Evolutionary conservation across 352 stramenopile species (phyloP), one percentile per base, ranked within the genome.

Genomic region (Saprolegnia diclina): DNA sequence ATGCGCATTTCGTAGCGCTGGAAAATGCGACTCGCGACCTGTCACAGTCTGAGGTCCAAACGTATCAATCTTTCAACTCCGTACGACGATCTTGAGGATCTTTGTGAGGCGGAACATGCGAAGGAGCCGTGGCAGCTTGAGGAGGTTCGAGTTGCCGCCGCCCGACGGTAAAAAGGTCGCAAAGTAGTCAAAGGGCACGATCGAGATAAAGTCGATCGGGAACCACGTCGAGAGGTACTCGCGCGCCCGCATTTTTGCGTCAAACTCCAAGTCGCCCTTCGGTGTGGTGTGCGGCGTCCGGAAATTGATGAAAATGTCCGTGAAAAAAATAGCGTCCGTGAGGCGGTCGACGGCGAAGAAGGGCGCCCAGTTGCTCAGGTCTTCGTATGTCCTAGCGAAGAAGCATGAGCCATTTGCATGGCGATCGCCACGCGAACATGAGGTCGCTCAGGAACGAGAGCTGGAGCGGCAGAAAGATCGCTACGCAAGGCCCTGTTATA

Each of bases 71-170:
- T 5, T 18, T 63, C 4, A 32, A 19, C 1, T 21, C 14, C 57
- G 19, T 66, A 66, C 57, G 21, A 66, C 57, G 22, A 66, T 42
- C 50, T 66, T 66, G 57, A 66, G 57, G 18, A 66, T 66, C 21
- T 66, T 66, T 0, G 57, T 66, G 4, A 66, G 40, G 40, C 57
- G 57, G 16, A 66, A 66, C 57, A 66, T 66, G 57, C 57, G 57
- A 4, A 66, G 42, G 57, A 66, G 57, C 18, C 57, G 57, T 18
- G 57, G 57, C 6, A 66, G 44, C 13, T 42, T 40, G 18, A 19
- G 48, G 13, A 66, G 44, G 44, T 66, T 40, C 40, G 57, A 54
- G 42, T 48, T 48, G 42, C 13, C 11, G 42, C 42, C 42, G 11
- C 13, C 42, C 3, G 42, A 48, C 13, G 42, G 42, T 7, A 48